Conservation (phyloP, 2,329 filamentous ascomycete genomes). For the Penicillium sp. region DNA sequence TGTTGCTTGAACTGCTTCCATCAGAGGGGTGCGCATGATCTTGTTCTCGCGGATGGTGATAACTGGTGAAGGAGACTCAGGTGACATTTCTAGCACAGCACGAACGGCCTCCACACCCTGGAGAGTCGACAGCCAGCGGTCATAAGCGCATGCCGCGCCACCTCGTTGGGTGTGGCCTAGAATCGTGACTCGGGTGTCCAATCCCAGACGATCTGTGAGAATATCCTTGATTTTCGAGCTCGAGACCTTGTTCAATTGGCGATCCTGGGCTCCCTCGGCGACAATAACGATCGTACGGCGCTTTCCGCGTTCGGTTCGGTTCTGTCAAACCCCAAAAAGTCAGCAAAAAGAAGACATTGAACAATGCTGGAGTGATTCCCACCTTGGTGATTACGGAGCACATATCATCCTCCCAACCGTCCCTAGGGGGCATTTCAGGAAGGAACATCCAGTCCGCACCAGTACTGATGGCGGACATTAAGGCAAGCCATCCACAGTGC, state of each 20-base stretch:
- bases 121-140: slow-evolving; percentile 86
- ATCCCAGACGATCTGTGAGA: slow-evolving; percentile 72
- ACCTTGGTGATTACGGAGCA: slow-evolving; percentile 71
- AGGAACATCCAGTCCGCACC: slow-evolving; percentile 97
- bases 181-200: slow-evolving; percentile 93
- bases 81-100: slow-evolving; percentile 83
- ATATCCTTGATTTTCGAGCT: slow-evolving; percentile 81
- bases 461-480: slow-evolving; percentile 93
- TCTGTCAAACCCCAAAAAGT: slow-evolving; percentile 47
- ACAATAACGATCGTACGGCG: slow-evolving; percentile 98
- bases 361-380: slow-evolving; percentile 17
- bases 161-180: slow-evolving; percentile 97
- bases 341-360: background rate
- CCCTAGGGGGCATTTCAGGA: slow-evolving; percentile 83
- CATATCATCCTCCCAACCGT: slow-evolving; percentile 90
- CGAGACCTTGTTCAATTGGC: slow-evolving; percentile 77
- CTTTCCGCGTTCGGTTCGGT: slow-evolving; percentile 78
- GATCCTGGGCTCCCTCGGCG: slow-evolving; percentile 88
- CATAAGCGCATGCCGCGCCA: slow-evolving; percentile 87
- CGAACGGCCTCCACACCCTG: slow-evolving; percentile 94
- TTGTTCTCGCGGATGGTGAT: slow-evolving; percentile 98
- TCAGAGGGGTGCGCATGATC: slow-evolving; percentile 83
- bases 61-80: slow-evolving; percentile 86
- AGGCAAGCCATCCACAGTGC: slow-evolving; percentile 94
- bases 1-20: slow-evolving; percentile 84